Evolutionary conservation across 306 rosid species (phyloP).

Genomic region (Crataegus laevigata): DNA sequence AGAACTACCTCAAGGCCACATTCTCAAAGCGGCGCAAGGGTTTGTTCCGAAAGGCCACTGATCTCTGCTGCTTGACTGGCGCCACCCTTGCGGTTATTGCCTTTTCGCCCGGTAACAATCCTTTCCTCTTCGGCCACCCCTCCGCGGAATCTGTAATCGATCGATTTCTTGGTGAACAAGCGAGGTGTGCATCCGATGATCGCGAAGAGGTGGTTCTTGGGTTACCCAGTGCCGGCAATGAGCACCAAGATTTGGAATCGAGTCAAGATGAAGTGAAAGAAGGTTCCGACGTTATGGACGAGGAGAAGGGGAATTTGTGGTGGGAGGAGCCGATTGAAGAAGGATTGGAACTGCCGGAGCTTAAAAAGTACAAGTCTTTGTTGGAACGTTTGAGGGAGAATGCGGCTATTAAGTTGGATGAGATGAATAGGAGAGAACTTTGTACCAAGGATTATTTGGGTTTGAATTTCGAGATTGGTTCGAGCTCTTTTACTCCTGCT

Average conservation of each 20-base stretch:
- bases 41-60: constrained; percentile 2
- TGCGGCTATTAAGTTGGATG: background rate
- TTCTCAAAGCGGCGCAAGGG: constrained; percentile 7
- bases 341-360: background rate
- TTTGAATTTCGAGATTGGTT: background rate
- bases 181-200: background rate
- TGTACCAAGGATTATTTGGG: background rate
- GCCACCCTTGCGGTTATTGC: background rate
- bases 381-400: background rate
- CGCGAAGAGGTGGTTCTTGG: background rate
- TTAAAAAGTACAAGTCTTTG: background rate
- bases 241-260: background rate
- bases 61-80: background rate
- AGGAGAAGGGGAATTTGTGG: background rate
- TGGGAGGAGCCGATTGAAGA: background rate
- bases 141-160: background rate
- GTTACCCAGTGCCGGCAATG: no score
- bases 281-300: background rate
- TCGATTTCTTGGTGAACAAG: background rate
- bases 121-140: background rate
- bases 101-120: background rate
- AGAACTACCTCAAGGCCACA: constrained; percentile 1
- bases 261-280: background rate
- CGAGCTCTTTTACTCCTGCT: background rate
- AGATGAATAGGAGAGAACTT: background rate